These are phyloP conservation scores for Dryas drummondii DNA, from an alignment of 306 rosid species.

Conservation along the genomic window DNA sequence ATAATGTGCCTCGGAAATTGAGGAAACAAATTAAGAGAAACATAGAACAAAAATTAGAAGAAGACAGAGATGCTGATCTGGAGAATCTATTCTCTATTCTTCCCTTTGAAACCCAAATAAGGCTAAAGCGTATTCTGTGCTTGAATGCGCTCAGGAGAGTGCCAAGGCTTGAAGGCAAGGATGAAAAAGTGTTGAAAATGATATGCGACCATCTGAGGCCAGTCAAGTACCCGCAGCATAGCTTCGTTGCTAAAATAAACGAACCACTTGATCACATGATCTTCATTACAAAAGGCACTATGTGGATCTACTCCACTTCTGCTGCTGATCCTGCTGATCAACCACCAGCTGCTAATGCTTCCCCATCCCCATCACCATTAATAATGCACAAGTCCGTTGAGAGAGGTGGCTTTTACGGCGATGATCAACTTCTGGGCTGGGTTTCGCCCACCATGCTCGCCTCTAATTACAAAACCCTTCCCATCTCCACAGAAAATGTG, in stretches of 20 bases:
- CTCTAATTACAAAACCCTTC: not conserved
- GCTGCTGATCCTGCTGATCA: not conserved
- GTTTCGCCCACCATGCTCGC: not conserved
- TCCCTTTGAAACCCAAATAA: slow-evolving; percentile 66
- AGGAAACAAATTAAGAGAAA: slow-evolving; percentile 21
- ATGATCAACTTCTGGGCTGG: slow-evolving; percentile 11
- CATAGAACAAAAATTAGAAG: slow-evolving; percentile 9
- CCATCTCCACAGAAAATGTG: not conserved
- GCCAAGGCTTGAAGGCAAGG: slow-evolving; percentile 8
- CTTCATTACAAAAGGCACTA: slow-evolving; percentile 18
- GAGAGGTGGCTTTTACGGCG: slow-evolving; percentile 8
- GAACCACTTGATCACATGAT: slow-evolving; percentile 25
- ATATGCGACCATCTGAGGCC: slow-evolving; percentile 21
- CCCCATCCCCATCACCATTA: not conserved
- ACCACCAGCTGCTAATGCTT: too few relatives aligned
- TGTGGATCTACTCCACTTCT: not conserved
- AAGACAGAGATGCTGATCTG: slow-evolving; percentile 15
- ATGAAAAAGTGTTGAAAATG: not conserved
- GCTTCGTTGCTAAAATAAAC: slow-evolving; percentile 9
- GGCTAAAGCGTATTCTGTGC: slow-evolving; percentile 66
- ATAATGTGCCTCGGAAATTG: slow-evolving; percentile 9
- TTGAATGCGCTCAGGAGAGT: slow-evolving; percentile 52
- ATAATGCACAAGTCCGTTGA: not conserved
- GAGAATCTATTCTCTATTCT: slow-evolving; percentile 54
- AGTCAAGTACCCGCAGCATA: slow-evolving; percentile 11